These are phyloP conservation scores for Diatrype stigma DNA, from an alignment of 2,329 filamentous ascomycete species.

Conservation along the genomic window DNA sequence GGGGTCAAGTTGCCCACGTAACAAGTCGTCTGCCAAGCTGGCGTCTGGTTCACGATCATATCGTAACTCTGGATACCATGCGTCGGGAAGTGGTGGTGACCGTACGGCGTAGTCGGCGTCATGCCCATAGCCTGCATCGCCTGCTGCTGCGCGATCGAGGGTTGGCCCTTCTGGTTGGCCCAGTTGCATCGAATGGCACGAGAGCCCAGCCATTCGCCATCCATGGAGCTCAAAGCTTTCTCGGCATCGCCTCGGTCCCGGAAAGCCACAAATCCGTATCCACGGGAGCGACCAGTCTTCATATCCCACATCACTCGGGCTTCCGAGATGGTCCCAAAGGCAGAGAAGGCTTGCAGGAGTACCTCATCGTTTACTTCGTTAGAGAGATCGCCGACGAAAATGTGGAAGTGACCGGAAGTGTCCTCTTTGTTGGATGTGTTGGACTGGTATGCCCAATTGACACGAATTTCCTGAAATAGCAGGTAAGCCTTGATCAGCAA, in stretches of 20 bases:
- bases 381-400: conserved; percentile 95
- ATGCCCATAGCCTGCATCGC: conserved; percentile 97
- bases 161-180: conserved; percentile 99
- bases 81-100: conserved; percentile 95
- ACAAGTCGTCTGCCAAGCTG: conserved; percentile 96
- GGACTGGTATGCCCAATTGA: conserved; percentile 99
- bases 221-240: conserved; percentile 95
- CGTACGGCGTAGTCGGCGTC: conserved; percentile 93
- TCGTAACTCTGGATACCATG: conserved; percentile 97
- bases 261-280: conserved; percentile 97
- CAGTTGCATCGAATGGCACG: conserved; percentile 99
- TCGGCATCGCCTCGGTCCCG: conserved; percentile 90
- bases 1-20: conserved; percentile 97
- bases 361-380: conserved; percentile 99
- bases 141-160: conserved; percentile 95
- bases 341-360: conserved; percentile 87
- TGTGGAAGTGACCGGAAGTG: conserved; percentile 97
- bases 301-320: conserved; percentile 99
- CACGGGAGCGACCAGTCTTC: conserved; percentile 97
- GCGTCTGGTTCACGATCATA: conserved; percentile 92
- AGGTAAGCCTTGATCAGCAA: conserved; percentile 5
- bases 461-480: conserved; percentile 79
- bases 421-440: conserved; percentile 94
- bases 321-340: conserved; percentile 93
- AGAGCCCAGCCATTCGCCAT: conserved; percentile 97